Evolutionary conservation across 2,329 filamentous ascomycete species (phyloP), one percentile per base, ranked within the genome.

Genomic region (Pseudogymnoascus sp.): DNA sequence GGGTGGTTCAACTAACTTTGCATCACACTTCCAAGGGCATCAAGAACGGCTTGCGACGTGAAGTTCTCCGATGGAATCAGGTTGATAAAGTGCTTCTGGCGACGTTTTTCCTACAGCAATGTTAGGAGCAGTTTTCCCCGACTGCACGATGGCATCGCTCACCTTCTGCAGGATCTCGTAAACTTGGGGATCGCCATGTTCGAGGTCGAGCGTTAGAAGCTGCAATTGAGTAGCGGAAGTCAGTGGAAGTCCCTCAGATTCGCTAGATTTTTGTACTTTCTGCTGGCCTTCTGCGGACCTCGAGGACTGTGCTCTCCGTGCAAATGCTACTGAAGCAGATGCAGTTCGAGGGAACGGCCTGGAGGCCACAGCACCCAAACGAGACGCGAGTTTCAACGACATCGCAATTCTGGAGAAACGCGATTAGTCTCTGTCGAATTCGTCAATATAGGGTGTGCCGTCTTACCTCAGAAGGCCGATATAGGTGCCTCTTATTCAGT

Each of bases 31-130:
- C 92, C 92, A 66, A 96, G 81, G 36, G 92, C 91, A 81, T 96
- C 92, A 64, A 96, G 84, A 19, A 96, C 92, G 31, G 92, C 91
- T 77, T 96, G 90, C 6, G 92, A 96, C 25, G 92, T 96, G 74
- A 96, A 96, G 80, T 96, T 96, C 79, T 96, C 92, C 6, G 92
- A 96, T 19, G 92, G 92, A 69, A 96, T 96, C 65, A 96, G 83
- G 78, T 98, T 98, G 80, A 99, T 96, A 74, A 97, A 99, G 77
- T 98, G 92, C 78, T 96, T 96, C 78, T 99, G 95, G 70, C 95
- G 86, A 70, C 84, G 85, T 85, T 98, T 98, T 82, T 99, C 95
- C 91, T 96, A 63, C 34, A 61, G 10, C 37, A 31, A 36, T 62
- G 51, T 66, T 62, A 57, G 57, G 7, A 66, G 19, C 25, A 43